Evolutionary conservation across 164 flowering plant species (phyloP).

Genomic region (Tinospora cordifolia): DNA sequence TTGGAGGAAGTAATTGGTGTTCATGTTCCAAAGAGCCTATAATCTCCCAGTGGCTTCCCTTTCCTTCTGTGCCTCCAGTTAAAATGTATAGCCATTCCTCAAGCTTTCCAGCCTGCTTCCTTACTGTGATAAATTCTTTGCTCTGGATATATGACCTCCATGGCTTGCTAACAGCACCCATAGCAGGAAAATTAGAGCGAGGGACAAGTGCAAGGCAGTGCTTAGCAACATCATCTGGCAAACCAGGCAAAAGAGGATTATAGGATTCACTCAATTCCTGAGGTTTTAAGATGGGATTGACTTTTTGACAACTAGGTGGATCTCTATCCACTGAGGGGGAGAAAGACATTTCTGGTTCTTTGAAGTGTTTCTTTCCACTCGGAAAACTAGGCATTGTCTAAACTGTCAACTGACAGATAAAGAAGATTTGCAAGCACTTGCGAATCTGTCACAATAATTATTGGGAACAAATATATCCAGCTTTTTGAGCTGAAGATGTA

Average conservation of each 20-base stretch:
- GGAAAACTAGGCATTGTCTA: constrained; percentile 44
- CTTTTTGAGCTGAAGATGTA: neutral
- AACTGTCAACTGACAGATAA: constrained; percentile 5
- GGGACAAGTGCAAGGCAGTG: constrained; percentile 91
- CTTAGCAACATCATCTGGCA: constrained; percentile 92
- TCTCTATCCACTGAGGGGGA: constrained; percentile 27
- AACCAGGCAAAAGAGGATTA: constrained; percentile 66
- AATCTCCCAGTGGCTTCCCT: constrained; percentile 82
- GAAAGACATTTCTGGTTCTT: constrained; percentile 43
- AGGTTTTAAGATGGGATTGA: constrained; percentile 17
- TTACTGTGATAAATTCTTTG: constrained; percentile 66
- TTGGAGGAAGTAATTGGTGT: constrained; percentile 43
- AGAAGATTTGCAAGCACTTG: constrained; percentile 7
- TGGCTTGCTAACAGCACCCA: constrained; percentile 72
- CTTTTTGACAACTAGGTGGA: constrained; percentile 27
- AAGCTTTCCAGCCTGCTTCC: constrained; percentile 61
- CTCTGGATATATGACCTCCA: constrained; percentile 78
- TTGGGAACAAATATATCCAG: constrained; percentile 6
- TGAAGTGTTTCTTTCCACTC: constrained; percentile 36
- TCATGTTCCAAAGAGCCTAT: constrained; percentile 51
- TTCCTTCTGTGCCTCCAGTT: constrained; percentile 47
- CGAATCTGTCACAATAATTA: constrained; percentile 11
- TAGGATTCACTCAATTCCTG: constrained; percentile 21
- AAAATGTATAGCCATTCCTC: constrained; percentile 91
- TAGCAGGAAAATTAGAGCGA: constrained; percentile 55